A percentile compares a stretch with the other conserved stretches of the same genome.
These are phyloP conservation scores for Pezizomycotina sp. DNA, from an alignment of 2,329 filamentous ascomycete genomes.

Conservation along the genomic window DNA sequence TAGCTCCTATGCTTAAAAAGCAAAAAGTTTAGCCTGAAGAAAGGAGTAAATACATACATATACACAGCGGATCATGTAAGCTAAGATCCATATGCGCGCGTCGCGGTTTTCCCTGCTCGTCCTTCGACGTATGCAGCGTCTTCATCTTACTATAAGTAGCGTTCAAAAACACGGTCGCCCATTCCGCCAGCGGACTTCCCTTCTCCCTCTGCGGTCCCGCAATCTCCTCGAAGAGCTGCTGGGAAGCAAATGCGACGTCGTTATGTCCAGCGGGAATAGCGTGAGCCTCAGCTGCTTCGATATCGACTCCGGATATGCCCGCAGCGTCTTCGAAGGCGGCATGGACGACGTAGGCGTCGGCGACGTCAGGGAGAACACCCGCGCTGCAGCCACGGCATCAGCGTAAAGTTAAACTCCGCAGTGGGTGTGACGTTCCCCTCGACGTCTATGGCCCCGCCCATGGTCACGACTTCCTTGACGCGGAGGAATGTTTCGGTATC, in stretches of 20 bases:
- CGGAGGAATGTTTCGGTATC: constrained; percentile 79
- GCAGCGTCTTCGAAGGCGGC: constrained; percentile 45
- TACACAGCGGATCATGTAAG: constrained; percentile 60
- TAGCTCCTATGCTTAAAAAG: too few species aligned
- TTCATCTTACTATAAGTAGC: constrained; percentile 55
- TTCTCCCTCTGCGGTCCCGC: constrained; percentile 36
- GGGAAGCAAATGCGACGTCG: constrained; percentile 50
- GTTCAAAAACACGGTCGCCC: constrained; percentile 55
- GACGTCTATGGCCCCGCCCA: constrained; percentile 72
- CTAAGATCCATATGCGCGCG: constrained; percentile 37
- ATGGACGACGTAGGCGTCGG: constrained; percentile 60
- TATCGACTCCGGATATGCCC: constrained; percentile 47
- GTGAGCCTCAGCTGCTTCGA: constrained; percentile 48
- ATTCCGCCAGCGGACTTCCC: constrained; percentile 56
- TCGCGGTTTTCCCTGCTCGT: constrained; percentile 29
- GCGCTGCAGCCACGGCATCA: constrained; percentile 60
- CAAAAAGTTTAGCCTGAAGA: too few species aligned
- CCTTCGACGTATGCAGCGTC: constrained; percentile 41
- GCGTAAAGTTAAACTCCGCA: constrained; percentile 92
- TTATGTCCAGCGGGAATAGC: constrained; percentile 63
- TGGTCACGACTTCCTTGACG: constrained; percentile 81
- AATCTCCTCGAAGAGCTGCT: constrained; percentile 42
- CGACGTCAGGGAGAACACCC: constrained; percentile 62
- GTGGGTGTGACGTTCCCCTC: constrained; percentile 72
- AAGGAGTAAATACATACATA: constrained; percentile 64